A percentile compares a stretch with the other conserved stretches of the same genome.
Evolutionary conservation across 768 basidiomycete genomes (phyloP).

Genomic region (Mycena indigotica): DNA sequence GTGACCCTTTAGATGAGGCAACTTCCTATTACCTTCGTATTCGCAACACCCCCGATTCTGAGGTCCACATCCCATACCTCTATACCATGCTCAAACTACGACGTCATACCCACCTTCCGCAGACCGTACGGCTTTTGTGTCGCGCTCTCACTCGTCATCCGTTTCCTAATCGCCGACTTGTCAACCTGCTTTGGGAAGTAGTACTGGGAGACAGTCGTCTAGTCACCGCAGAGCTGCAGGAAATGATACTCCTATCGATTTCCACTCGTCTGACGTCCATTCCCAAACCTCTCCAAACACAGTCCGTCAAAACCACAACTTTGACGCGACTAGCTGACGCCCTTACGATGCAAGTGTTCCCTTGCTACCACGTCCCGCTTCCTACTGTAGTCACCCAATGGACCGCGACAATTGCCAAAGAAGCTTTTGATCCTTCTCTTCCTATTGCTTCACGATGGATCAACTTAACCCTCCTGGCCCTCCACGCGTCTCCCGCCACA

Average conservation of each 20-base stretch:
- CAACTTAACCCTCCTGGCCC: not conserved
- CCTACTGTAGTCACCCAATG: not conserved
- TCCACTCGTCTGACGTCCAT: slow-evolving; percentile 32
- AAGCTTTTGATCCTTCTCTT: not conserved
- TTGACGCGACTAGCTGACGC: slow-evolving; percentile 3
- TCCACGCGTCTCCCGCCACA: not conserved
- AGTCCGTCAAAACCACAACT: not conserved
- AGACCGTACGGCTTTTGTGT: slow-evolving; percentile 41
- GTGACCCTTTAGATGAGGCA: slow-evolving; percentile 35
- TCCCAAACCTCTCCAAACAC: not conserved
- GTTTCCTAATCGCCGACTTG: slow-evolving; percentile 37
- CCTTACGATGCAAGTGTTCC: not conserved
- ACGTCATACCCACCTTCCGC: slow-evolving; percentile 29
- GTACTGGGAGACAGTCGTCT: slow-evolving; percentile 30
- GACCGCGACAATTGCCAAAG: not conserved
- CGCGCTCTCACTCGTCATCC: slow-evolving; percentile 34
- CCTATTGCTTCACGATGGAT: not conserved
- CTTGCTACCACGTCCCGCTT: not conserved
- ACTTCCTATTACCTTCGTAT: slow-evolving; percentile 44
- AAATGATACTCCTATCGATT: slow-evolving; percentile 37
- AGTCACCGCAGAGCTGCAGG: slow-evolving; percentile 33
- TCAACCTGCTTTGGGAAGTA: slow-evolving; percentile 45
- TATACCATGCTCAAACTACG: slow-evolving; percentile 37
- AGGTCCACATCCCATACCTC: slow-evolving; percentile 52
- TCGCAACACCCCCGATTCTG: slow-evolving; percentile 39